These are phyloP conservation scores for Helotiales sp. DNA, from an alignment of 2,329 filamentous ascomycete genomes.

Conservation along the genomic window DNA sequence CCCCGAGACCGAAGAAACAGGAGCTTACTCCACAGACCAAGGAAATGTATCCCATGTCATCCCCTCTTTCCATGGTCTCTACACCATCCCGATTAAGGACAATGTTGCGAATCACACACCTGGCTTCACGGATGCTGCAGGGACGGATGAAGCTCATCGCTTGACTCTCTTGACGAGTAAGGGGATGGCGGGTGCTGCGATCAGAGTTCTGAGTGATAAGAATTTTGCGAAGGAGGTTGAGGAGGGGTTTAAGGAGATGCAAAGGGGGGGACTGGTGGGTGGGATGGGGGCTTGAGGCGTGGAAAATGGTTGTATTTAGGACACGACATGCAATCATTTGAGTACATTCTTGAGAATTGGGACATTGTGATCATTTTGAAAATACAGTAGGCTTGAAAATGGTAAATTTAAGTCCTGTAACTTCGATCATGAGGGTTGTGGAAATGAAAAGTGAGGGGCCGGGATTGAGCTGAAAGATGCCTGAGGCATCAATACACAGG, in stretches of 20 bases:
- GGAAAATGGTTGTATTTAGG: too few relatives aligned
- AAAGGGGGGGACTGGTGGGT: too few relatives aligned
- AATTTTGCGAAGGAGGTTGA: neutral
- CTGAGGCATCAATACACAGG: too few relatives aligned
- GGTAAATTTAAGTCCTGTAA: too few relatives aligned
- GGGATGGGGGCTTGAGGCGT: too few relatives aligned
- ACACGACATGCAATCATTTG: too few relatives aligned
- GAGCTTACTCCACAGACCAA: slow-evolving; percentile 25
- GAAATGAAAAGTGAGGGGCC: too few relatives aligned
- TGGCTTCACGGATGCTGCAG: slow-evolving; percentile 19
- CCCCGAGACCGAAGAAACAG: slow-evolving; percentile 12
- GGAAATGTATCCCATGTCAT: slow-evolving; percentile 26
- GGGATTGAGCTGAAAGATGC: too few relatives aligned
- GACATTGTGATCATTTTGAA: too few relatives aligned
- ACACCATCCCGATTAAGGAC: slow-evolving; percentile 10
- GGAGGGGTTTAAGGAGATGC: neutral
- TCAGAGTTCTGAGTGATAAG: slow-evolving; percentile 5
- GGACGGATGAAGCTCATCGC: slow-evolving; percentile 27
- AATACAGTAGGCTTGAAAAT: too few relatives aligned
- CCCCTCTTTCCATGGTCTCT: slow-evolving; percentile 18
- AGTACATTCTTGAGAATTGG: too few relatives aligned
- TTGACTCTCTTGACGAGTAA: slow-evolving; percentile 16
- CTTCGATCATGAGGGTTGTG: too few relatives aligned
- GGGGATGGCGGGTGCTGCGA: slow-evolving; percentile 34
- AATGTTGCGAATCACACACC: slow-evolving; percentile 31